Conservation (phyloP, 140 eudicot genomes). For the Eryngium alpinum region DNA sequence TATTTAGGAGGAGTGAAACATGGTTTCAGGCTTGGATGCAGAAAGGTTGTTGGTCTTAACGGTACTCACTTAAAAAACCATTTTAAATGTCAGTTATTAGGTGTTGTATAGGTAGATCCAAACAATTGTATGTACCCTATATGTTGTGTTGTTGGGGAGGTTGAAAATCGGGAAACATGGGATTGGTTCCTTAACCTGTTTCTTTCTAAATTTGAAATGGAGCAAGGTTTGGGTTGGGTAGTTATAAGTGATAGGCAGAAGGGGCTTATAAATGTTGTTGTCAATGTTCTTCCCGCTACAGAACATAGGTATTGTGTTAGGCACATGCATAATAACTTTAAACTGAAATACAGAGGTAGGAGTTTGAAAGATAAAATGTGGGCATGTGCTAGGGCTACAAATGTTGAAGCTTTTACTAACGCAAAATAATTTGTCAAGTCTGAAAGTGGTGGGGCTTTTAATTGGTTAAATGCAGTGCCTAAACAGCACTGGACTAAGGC, state of each 20-base stretch:
- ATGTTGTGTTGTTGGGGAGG: neutral
- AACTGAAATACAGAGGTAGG: neutral
- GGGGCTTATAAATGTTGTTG: neutral
- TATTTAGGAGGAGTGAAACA: neutral
- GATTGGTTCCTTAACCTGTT: neutral
- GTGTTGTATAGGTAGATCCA: neutral
- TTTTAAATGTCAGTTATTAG: neutral
- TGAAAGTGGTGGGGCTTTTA: neutral
- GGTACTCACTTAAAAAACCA: neutral
- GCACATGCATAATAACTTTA: neutral
- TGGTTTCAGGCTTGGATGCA: neutral
- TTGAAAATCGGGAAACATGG: neutral
- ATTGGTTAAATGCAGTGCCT: neutral
- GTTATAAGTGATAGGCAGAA: neutral
- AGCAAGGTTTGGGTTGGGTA: neutral
- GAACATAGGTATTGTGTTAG: neutral
- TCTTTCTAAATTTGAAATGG: neutral
- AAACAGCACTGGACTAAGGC: no score
- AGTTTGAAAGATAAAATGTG: neutral
- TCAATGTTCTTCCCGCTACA: neutral
- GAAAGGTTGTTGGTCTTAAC: neutral
- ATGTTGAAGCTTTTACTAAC: no score
- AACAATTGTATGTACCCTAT: neutral
- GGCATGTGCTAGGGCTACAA: neutral
- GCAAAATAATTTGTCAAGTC: neutral